A percentile compares a stretch with the other conserved stretches of the same genome.
Conservation (phyloP, 768 basidiomycete genomes). For the Macrocybe gigantea region DNA sequence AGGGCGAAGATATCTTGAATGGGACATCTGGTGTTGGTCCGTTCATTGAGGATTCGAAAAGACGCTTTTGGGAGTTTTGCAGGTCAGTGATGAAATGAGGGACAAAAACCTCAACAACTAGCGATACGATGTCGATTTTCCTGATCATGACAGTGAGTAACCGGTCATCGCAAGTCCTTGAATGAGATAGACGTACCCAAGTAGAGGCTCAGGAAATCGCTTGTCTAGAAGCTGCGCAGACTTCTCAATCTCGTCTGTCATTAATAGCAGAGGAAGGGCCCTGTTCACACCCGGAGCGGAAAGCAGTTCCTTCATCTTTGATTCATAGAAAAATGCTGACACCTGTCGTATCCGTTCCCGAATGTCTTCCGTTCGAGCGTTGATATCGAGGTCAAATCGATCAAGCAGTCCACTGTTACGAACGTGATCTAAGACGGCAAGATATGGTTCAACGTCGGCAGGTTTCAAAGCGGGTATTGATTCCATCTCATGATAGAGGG, state of each 20-base stretch:
- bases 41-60: constrained; percentile 81
- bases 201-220: constrained; percentile 76
- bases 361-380: constrained; percentile 60
- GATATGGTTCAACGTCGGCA: constrained; percentile 58
- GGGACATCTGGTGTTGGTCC: constrained; percentile 80
- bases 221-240: constrained; percentile 78
- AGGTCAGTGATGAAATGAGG: constrained; percentile 66
- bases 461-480: constrained; percentile 66
- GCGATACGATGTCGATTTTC: constrained; percentile 68
- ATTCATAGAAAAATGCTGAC: constrained; percentile 54
- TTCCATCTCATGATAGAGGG: constrained; percentile 81
- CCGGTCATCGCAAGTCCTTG: constrained; percentile 1
- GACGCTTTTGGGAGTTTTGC: constrained; percentile 60
- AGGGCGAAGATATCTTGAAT: constrained; percentile 89
- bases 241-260: constrained; percentile 91
- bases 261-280: constrained; percentile 71
- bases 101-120: constrained; percentile 62
- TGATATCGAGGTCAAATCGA: constrained; percentile 69
- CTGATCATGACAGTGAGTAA: constrained; percentile 25
- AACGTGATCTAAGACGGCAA: constrained; percentile 67
- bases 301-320: constrained; percentile 58
- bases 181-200: constrained; percentile 48
- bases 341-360: constrained; percentile 59
- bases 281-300: constrained; percentile 72
- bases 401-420: constrained; percentile 65